These are phyloP conservation scores for Eucalyptus albens DNA, from an alignment of 345 rosid genomes.

Conservation along the genomic window DNA sequence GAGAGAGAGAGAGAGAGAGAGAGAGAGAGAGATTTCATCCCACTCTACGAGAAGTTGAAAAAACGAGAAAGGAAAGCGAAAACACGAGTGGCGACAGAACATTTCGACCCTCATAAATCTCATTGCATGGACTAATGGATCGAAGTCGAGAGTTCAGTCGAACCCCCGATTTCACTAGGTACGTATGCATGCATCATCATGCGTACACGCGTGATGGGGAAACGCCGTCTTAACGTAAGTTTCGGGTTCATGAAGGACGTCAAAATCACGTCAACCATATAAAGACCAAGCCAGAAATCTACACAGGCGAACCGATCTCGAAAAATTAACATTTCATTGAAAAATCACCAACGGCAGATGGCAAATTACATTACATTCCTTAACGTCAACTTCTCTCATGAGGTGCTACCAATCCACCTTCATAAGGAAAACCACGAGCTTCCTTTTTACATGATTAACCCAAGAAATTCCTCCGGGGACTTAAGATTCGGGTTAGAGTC, in stretches of 20 bases:
- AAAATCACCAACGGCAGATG: neutral
- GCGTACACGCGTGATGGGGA: neutral
- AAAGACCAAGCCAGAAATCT: neutral
- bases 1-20: no score
- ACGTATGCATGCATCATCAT: neutral
- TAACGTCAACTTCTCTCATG: constrained; percentile 45
- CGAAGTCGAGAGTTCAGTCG: neutral
- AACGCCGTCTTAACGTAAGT: neutral
- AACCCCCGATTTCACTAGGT: neutral
- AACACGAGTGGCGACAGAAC: neutral
- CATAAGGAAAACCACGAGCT: constrained; percentile 47
- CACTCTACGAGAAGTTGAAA: neutral
- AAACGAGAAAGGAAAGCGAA: neutral
- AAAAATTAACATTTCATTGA: neutral
- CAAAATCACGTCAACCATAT: neutral
- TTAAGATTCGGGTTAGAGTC: constrained; percentile 12
- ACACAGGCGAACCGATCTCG: neutral
- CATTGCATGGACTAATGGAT: neutral
- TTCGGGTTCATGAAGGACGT: neutral
- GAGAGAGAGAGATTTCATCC: neutral
- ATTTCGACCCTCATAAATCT: neutral
- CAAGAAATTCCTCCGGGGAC: constrained; percentile 8
- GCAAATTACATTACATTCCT: neutral
- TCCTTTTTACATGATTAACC: constrained; percentile 29
- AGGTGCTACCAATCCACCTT: constrained; percentile 6